A percentile compares a stretch with the other conserved stretches of the same genome.
These are phyloP conservation scores for Ceratobasidium sp. DNA, from an alignment of 1,284 basidiomycete species.

Conservation along the genomic window DNA sequence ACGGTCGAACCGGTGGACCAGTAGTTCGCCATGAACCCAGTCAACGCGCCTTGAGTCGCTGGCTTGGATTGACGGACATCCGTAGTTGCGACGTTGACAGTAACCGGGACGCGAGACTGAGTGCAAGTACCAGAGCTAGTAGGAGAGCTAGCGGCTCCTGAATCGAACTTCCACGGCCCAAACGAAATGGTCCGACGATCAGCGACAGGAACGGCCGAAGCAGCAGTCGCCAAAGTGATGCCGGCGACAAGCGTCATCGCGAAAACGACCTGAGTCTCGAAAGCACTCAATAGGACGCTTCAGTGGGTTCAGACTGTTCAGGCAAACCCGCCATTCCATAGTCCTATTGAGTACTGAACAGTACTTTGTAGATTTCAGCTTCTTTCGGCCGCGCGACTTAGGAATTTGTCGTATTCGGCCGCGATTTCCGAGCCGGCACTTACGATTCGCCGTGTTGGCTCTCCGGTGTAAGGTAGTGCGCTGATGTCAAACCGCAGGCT, in stretches of 20 bases:
- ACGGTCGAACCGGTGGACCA: constrained; percentile 37
- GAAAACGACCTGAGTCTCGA: too few species aligned
- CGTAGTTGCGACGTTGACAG: constrained; percentile 36
- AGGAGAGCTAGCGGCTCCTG: neutral
- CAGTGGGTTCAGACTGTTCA: too few species aligned
- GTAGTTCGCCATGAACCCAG: constrained; percentile 28
- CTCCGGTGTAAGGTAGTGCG: too few species aligned
- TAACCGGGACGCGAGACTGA: constrained; percentile 9
- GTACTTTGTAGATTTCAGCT: too few species aligned
- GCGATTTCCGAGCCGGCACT: too few species aligned
- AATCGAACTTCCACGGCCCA: neutral
- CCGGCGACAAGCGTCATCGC: constrained; percentile 34
- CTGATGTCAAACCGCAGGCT: too few species aligned
- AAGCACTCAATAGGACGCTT: too few species aligned
- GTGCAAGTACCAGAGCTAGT: constrained; percentile 27
- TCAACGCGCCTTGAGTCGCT: constrained; percentile 4
- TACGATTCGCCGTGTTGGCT: too few species aligned
- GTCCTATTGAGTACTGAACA: too few species aligned
- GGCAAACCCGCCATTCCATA: too few species aligned
- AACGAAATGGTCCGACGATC: neutral
- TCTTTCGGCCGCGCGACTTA: too few species aligned
- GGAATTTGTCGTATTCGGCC: too few species aligned
- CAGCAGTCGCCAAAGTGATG: constrained; percentile 44
- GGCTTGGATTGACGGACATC: constrained; percentile 8
- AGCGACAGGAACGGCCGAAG: constrained; percentile 29